Percentiles rank a stretch among this genome's conserved stretches.
phyloP scores from a whole-genome alignment of 495 filamentous ascomycete genomes.

The Antarctomyces pellizariae region DNA sequence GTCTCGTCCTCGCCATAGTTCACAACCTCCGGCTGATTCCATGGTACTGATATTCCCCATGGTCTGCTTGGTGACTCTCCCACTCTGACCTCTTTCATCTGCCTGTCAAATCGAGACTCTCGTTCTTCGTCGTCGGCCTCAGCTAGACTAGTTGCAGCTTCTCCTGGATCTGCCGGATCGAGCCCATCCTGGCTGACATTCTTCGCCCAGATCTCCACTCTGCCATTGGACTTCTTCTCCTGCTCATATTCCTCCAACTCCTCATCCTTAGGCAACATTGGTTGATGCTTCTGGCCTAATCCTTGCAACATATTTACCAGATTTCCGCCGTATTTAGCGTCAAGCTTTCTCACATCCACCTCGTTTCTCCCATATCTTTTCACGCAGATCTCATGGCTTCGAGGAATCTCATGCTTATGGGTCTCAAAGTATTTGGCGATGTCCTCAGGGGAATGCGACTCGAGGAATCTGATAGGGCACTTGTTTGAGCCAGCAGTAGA shows the following conservation, averaged over 20 bases:
- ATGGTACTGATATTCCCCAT: slow-evolving; percentile 73
- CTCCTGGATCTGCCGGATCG: too few relatives aligned
- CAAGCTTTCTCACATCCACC: slow-evolving; percentile 56
- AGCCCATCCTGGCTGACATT: slow-evolving; percentile 29
- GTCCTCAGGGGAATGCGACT: slow-evolving; percentile 79
- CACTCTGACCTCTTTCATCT: slow-evolving; percentile 58
- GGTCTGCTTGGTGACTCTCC: slow-evolving; percentile 77
- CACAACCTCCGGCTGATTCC: slow-evolving; percentile 18
- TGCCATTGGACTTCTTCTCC: slow-evolving; percentile 28
- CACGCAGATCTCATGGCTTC: slow-evolving; percentile 79
- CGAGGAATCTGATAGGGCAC: slow-evolving; percentile 74
- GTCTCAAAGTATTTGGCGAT: slow-evolving; percentile 72
- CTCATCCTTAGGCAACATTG: slow-evolving; percentile 43
- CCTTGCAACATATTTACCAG: slow-evolving; percentile 79
- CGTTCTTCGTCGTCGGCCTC: slow-evolving; percentile 21
- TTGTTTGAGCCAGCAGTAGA: slow-evolving; percentile 29
- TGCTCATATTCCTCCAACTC: slow-evolving; percentile 19
- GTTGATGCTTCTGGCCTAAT: slow-evolving; percentile 59
- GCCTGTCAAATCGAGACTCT: slow-evolving; percentile 50
- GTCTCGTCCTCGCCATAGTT: slow-evolving; percentile 11
- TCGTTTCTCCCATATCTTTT: slow-evolving; percentile 66
- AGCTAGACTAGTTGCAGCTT: slow-evolving; percentile 11
- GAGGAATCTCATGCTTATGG: slow-evolving; percentile 78
- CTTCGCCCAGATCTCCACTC: slow-evolving; percentile 64
- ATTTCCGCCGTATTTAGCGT: slow-evolving; percentile 80